Percentiles rank a stretch among this genome's conserved stretches.
phyloP scores from a whole-genome alignment of 1,139 yeast species.

The Suhomyces taliae region DNA sequence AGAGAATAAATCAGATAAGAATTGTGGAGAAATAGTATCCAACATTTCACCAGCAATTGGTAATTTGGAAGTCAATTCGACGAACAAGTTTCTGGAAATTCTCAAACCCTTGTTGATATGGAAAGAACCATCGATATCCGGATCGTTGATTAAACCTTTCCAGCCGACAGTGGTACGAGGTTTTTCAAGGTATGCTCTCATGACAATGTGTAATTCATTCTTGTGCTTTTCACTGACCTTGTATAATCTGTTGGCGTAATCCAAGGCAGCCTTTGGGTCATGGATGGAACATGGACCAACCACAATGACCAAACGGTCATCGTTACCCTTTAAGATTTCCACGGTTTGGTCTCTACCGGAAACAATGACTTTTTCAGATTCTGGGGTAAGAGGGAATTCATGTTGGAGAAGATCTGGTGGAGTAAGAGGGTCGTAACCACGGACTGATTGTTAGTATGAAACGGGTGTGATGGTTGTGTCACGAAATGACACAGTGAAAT shows the following conservation, averaged over 20 bases:
- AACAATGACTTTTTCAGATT: conserved; percentile 60
- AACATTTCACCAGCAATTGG: conserved; percentile 98
- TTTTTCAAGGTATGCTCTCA: conserved; percentile 97
- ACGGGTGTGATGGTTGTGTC: not conserved
- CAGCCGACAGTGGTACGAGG: conserved; percentile 99
- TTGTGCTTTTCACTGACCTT: conserved; percentile 61
- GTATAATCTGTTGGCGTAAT: conserved; percentile 71
- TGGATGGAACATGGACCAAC: conserved; percentile 98
- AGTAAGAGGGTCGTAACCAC: conserved; percentile 90
- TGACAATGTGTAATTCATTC: conserved; percentile 78
- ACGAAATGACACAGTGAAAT: too few relatives aligned
- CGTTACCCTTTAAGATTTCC: conserved; percentile 68
- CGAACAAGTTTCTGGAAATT: conserved; percentile 83
- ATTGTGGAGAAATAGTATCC: conserved; percentile 95
- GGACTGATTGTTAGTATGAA: conserved; percentile 15
- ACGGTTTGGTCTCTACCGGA: conserved; percentile 78
- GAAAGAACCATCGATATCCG: conserved; percentile 92
- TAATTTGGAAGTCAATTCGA: conserved; percentile 67
- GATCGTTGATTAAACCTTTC: conserved; percentile 97
- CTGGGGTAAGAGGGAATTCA: conserved; percentile 71
- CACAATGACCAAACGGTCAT: conserved; percentile 77
- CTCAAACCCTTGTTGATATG: conserved; percentile 92
- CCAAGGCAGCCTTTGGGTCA: conserved; percentile 90
- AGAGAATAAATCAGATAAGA: conserved; percentile 83
- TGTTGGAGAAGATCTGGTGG: conserved; percentile 94